These are phyloP conservation scores for Cladosporium oxysporum DNA, from an alignment of 2,329 filamentous ascomycete species.

Conservation along the genomic window DNA sequence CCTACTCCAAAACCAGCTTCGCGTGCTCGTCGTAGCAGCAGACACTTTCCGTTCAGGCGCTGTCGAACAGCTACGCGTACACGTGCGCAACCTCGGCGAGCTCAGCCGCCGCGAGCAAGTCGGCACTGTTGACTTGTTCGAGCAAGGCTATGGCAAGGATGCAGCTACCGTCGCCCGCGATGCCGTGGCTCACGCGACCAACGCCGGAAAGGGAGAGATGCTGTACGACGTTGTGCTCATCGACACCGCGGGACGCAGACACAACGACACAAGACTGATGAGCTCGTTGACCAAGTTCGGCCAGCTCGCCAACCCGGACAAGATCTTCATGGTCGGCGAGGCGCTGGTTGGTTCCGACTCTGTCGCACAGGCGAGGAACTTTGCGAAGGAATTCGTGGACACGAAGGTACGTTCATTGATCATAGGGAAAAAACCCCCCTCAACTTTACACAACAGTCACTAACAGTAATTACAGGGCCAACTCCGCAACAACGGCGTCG, in stretches of 20 bases:
- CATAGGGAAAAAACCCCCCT: no score
- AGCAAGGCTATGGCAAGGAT: constrained; percentile 97
- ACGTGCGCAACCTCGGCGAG: constrained; percentile 91
- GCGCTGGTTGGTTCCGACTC: constrained; percentile 94
- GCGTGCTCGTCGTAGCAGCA: constrained; percentile 88
- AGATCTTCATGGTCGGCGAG: constrained; percentile 96
- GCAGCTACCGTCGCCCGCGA: constrained; percentile 94
- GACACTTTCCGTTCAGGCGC: constrained; percentile 97
- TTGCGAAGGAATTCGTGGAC: constrained; percentile 78
- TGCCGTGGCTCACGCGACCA: constrained; percentile 76
- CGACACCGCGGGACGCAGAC: constrained; percentile 89
- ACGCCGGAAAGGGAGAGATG: constrained; percentile 45
- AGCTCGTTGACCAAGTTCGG: constrained; percentile 95
- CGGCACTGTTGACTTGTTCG: constrained; percentile 84
- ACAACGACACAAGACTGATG: constrained; percentile 97
- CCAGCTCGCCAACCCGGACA: constrained; percentile 92
- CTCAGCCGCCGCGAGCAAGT: constrained; percentile 78
- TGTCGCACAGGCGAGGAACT: constrained; percentile 93
- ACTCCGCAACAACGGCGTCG: constrained; percentile 58
- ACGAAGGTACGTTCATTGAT: constrained; percentile 29
- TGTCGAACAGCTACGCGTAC: constrained; percentile 93
- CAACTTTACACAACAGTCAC: background rate
- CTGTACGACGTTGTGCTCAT: constrained; percentile 90
- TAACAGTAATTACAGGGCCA: constrained; percentile 26
- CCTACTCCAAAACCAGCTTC: constrained; percentile 94